A percentile compares a stretch with the other conserved stretches of the same genome.
Evolutionary conservation across 768 basidiomycete genomes (phyloP).

Genomic region (Kwoniella shandongensis): DNA sequence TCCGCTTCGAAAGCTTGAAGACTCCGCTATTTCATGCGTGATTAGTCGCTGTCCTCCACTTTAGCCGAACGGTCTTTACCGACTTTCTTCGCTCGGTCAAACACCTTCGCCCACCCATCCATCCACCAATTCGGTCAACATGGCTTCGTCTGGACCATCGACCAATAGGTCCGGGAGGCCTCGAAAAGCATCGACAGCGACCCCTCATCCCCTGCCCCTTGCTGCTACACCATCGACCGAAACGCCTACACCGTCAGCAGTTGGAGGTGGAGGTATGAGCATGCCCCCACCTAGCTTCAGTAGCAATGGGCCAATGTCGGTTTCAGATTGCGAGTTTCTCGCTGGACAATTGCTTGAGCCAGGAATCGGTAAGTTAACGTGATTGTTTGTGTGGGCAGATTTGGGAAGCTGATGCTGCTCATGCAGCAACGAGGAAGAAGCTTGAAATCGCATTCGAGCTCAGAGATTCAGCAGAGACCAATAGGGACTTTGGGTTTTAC

Average conservation of each 20-base stretch:
- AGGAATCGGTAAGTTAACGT: slow-evolving; percentile 26
- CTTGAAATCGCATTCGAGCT: slow-evolving; percentile 45
- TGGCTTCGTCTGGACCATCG: slow-evolving; percentile 16
- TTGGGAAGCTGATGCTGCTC: slow-evolving; percentile 1
- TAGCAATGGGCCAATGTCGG: slow-evolving; percentile 41
- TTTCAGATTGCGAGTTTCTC: slow-evolving; percentile 49
- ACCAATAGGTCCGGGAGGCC: slow-evolving; percentile 29
- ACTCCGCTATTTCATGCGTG: neutral
- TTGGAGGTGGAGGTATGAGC: slow-evolving; percentile 23
- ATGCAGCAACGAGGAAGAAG: slow-evolving; percentile 25
- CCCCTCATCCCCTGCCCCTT: slow-evolving; percentile 16
- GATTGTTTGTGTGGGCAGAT: too few relatives aligned
- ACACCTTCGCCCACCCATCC: slow-evolving; percentile 1
- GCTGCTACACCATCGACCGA: slow-evolving; percentile 19
- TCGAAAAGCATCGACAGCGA: slow-evolving; percentile 40
- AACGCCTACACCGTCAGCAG: slow-evolving; percentile 27
- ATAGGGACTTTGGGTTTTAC: slow-evolving; percentile 45
- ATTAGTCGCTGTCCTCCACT: neutral
- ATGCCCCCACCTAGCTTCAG: slow-evolving; percentile 33
- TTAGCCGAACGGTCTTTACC: neutral
- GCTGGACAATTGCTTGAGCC: slow-evolving; percentile 48
- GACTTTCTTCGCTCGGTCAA: neutral
- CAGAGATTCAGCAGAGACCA: slow-evolving; percentile 50
- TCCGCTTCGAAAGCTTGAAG: neutral
- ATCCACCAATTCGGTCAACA: neutral